Evolutionary conservation across 2,329 filamentous ascomycete genomes (phyloP).

Genomic region (Chaetomiaceae sp.): DNA sequence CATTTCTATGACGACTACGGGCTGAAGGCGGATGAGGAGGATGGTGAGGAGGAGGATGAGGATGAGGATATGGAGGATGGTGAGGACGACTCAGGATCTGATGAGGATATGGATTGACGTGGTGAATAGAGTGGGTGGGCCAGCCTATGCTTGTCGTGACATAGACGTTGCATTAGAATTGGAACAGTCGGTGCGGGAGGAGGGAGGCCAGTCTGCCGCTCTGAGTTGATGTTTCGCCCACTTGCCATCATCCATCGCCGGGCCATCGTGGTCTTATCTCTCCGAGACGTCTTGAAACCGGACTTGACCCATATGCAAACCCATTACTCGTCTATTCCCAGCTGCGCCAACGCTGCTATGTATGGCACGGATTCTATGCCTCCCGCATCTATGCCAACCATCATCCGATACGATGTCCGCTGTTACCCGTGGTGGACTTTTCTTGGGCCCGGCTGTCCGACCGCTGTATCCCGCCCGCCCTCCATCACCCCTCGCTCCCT

Average conservation of each 20-base stretch:
- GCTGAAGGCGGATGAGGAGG: slow-evolving; percentile 58
- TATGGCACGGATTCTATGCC: not conserved
- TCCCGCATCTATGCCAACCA: not conserved
- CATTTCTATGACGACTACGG: slow-evolving; percentile 91
- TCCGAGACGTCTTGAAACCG: too few species aligned
- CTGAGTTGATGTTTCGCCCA: too few species aligned
- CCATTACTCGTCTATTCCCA: slow-evolving; percentile 4
- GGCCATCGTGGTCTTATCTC: too few species aligned
- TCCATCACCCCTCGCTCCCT: not conserved
- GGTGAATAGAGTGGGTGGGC: not conserved
- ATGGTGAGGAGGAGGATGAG: slow-evolving; percentile 56
- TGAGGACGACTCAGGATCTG: slow-evolving; percentile 20
- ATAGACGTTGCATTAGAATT: slow-evolving; percentile 7
- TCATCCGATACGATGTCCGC: not conserved
- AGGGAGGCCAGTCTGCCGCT: too few species aligned
- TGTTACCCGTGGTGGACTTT: not conserved
- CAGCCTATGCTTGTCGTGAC: not conserved
- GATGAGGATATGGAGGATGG: slow-evolving; percentile 47
- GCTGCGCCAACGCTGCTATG: not conserved
- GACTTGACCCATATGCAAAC: not conserved
- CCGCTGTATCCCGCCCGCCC: not conserved
- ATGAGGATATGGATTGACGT: slow-evolving; percentile 3
- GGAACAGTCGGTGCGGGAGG: too few species aligned
- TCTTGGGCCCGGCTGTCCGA: not conserved
- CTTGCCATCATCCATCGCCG: too few species aligned